Evolutionary conservation across 441 rosid genomes (phyloP), one percentile per base, ranked within the genome.

Genomic region (Codiaeum variegatum): DNA sequence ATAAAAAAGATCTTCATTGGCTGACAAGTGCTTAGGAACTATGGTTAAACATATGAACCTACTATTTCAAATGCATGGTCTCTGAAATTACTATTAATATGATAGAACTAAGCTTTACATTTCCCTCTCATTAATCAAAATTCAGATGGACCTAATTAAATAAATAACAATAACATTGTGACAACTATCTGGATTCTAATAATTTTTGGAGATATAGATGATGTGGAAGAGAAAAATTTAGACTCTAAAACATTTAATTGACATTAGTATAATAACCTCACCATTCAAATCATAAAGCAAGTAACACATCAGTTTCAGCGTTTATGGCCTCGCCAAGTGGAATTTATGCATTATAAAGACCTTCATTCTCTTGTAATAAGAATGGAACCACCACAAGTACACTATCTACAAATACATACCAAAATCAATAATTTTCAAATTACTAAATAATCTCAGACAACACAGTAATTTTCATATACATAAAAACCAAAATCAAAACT

Each of bases 261-360:
- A 44, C 52, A 67, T 7, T 62, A 62, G 54, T 52, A 63, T 19
- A 62, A 80, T 83, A 62, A 96, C 98, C 94, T 93, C 86, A 69
- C 97, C 97, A 84, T 93, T 96, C 98, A 96, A 93, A 88, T 93
- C 98, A 66, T 96, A 96, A 96, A 67, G 97, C 97, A 75, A 95
- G 92, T 72, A 96, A 84, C 79, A 96, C 98, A 86, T 96, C 99
- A 75, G 96, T 94, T 24, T 89, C 94, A 61, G 99, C 97, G 77
- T 90, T 88, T 61, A 97, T 93, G 54, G 98, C 98, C 79, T 90
- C 98, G 75, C 78, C 80, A 29, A 96, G 89, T 47, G 98, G 96
- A 82, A 96, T 89, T 34, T 98, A 93, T 62, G 94, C 99, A 82
- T 91, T 96, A 70, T 90, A 96, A 16, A 98, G 98, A 29, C 98